Evolutionary conservation across 192 early-diverging fungal genomes (phyloP).

Genomic region (Chytriomyces sp.): DNA sequence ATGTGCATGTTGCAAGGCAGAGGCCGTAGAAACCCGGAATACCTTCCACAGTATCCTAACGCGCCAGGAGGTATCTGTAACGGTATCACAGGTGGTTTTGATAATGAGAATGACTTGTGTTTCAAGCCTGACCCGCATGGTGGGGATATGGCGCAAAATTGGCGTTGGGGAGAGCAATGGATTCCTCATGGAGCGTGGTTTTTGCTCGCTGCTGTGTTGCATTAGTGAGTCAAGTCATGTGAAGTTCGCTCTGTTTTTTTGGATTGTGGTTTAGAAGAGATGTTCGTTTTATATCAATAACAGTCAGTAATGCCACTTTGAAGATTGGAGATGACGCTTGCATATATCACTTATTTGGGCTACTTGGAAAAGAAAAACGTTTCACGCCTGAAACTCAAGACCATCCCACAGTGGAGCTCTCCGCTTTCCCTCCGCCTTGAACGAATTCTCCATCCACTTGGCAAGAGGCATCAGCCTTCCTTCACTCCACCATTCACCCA

Average conservation of each 20-base stretch:
- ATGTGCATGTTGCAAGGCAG: constrained; percentile 28
- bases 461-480: constrained; percentile 50
- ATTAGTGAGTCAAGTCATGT: neutral
- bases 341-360: too few species aligned
- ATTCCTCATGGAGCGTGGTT: constrained; percentile 16
- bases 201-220: constrained; percentile 5
- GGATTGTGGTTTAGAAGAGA: neutral
- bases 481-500: constrained; percentile 72
- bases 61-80: constrained; percentile 25
- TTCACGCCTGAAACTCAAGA: neutral
- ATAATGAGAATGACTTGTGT: constrained; percentile 7
- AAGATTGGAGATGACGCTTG: too few species aligned
- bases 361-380: too few species aligned
- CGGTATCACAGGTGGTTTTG: constrained; percentile 23
- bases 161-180: constrained; percentile 28
- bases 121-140: constrained; percentile 23
- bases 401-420: constrained; percentile 15
- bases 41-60: constrained; percentile 20
- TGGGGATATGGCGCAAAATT: constrained; percentile 18
- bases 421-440: neutral
- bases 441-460: constrained; percentile 35
- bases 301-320: too few species aligned
- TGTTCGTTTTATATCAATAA: too few species aligned
- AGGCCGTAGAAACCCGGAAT: constrained; percentile 20
- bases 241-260: neutral